Evolutionary conservation across 805 yeast genomes (phyloP).

Genomic region (Pichia thaimueangensis): DNA sequence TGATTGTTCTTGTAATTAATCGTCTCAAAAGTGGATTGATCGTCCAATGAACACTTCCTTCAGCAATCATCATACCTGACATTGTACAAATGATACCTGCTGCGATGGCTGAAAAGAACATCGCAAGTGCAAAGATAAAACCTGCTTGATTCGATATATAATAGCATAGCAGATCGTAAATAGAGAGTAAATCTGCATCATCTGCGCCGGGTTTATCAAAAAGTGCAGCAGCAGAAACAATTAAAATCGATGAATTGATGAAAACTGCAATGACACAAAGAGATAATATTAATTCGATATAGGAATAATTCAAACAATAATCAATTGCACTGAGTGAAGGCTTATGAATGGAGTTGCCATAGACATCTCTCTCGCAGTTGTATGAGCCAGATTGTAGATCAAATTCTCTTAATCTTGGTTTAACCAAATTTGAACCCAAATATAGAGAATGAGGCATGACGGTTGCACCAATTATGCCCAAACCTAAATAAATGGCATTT

Average conservation of each 20-base stretch:
- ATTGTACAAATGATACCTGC: constrained; percentile 93
- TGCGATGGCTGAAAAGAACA: constrained; percentile 78
- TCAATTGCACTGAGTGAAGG: constrained; percentile 72
- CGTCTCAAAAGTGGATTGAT: constrained; percentile 76
- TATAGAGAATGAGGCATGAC: constrained; percentile 92
- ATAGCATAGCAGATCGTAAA: constrained; percentile 55
- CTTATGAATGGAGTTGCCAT: constrained; percentile 35
- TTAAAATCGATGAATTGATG: constrained; percentile 76
- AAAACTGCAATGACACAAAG: constrained; percentile 77
- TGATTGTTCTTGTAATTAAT: constrained; percentile 66
- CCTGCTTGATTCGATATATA: constrained; percentile 75
- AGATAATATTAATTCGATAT: constrained; percentile 63
- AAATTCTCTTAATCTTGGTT: constrained; percentile 71
- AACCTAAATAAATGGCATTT: constrained; percentile 64
- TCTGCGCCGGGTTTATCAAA: constrained; percentile 61
- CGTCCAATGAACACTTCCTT: constrained; percentile 83
- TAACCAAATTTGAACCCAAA: constrained; percentile 82
- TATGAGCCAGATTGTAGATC: constrained; percentile 39
- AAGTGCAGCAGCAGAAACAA: constrained; percentile 76
- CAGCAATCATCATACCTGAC: constrained; percentile 89
- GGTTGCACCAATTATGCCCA: constrained; percentile 88
- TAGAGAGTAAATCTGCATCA: constrained; percentile 79
- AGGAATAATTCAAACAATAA: constrained; percentile 66
- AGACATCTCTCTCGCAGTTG: constrained; percentile 14
- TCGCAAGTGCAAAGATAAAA: constrained; percentile 75